Conservation (phyloP, 2,329 filamentous ascomycete species). For the Simplicillium aogashimaense region DNA sequence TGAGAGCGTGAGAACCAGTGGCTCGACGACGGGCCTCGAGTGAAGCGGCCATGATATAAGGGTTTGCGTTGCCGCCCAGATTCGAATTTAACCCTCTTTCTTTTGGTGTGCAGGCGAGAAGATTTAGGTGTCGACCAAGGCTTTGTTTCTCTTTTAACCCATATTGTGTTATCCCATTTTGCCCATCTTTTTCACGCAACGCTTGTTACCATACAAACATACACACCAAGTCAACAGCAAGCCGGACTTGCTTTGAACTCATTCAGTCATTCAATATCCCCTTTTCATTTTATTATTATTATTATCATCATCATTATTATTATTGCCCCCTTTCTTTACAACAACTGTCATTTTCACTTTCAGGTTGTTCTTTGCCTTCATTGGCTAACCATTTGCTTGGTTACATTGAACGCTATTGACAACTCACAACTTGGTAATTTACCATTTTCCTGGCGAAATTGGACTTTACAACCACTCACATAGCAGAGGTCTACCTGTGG, state of each 20-base stretch:
- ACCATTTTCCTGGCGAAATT: too few species aligned
- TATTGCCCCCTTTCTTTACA: background rate
- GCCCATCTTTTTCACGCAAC: conserved; percentile 22
- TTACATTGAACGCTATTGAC: background rate
- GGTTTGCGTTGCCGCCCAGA: conserved; percentile 34
- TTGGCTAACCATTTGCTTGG: conserved; percentile 1
- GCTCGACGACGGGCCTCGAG: conserved; percentile 21
- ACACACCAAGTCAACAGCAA: conserved; percentile 33
- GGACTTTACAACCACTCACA: too few species aligned
- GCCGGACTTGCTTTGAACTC: conserved; percentile 43
- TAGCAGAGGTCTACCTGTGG: too few species aligned
- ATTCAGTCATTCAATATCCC: conserved; percentile 26
- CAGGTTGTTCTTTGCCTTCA: too few species aligned
- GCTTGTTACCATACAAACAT: conserved; percentile 7
- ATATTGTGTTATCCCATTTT: conserved; percentile 11
- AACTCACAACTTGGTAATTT: too few species aligned
- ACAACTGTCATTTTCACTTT: background rate
- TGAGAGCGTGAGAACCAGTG: background rate
- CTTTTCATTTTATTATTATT: conserved; percentile 23
- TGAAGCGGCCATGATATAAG: conserved; percentile 47
- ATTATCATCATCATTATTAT: too few species aligned
- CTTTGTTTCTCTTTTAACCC: conserved; percentile 29
- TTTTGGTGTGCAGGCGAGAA: conserved; percentile 30
- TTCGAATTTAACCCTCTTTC: conserved; percentile 30
- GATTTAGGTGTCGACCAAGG: conserved; percentile 41